These are phyloP conservation scores for Striga hermonthica DNA, from an alignment of 305 asterid species.

Conservation along the genomic window DNA sequence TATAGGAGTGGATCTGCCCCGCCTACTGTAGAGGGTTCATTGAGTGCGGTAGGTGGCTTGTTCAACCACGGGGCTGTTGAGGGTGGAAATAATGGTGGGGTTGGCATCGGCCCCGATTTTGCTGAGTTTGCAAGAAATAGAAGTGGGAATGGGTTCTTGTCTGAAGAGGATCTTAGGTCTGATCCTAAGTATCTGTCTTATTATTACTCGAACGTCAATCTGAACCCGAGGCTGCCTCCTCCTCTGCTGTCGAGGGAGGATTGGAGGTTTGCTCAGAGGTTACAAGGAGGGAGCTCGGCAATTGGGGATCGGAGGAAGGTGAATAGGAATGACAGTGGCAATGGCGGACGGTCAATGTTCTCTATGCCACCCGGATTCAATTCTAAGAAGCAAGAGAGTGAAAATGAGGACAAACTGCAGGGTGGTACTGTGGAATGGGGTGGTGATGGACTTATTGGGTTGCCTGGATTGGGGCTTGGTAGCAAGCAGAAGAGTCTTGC, in stretches of 20 bases:
- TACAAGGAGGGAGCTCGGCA: conserved; percentile 88
- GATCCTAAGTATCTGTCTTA: conserved; percentile 85
- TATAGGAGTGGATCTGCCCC: conserved; percentile 99
- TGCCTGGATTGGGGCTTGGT: conserved; percentile 90
- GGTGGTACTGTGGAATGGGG: conserved; percentile 83
- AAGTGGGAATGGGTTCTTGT: conserved; percentile 61
- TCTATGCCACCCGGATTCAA: conserved; percentile 88
- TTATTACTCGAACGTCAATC: conserved; percentile 84
- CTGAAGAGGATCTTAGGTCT: conserved; percentile 97
- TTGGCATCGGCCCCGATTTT: conserved; percentile 43
- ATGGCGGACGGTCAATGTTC: conserved; percentile 63
- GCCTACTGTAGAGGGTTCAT: conserved; percentile 95
- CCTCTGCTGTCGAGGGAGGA: conserved; percentile 90
- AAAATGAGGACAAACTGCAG: conserved; percentile 58
- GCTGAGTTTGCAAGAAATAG: conserved; percentile 62
- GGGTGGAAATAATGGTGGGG: conserved; percentile 32
- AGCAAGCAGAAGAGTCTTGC: conserved; percentile 89
- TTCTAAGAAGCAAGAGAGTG: conserved; percentile 61
- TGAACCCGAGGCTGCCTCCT: conserved; percentile 96
- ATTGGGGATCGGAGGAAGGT: conserved; percentile 96
- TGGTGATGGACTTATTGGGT: conserved; percentile 92
- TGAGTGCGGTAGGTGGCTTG: conserved; percentile 92
- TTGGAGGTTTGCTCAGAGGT: conserved; percentile 88
- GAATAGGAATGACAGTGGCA: conserved; percentile 61
- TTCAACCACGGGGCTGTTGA: conserved; percentile 54